These are phyloP conservation scores for Candida sphagnicola DNA, from an alignment of 805 yeast species.

Conservation along the genomic window DNA sequence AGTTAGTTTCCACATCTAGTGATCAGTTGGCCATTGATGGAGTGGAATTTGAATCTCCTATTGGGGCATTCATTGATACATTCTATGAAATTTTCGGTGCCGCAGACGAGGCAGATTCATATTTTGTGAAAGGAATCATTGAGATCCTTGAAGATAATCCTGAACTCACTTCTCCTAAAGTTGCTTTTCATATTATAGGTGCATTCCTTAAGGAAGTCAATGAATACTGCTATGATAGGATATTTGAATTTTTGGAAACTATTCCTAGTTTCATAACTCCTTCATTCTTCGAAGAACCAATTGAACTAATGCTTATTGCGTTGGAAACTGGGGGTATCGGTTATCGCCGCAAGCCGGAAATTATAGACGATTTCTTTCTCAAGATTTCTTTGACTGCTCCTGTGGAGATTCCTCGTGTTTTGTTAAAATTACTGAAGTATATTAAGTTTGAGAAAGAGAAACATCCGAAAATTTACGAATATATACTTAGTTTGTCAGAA, in stretches of 20 bases:
- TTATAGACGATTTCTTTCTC: slow-evolving; percentile 30
- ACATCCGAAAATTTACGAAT: slow-evolving; percentile 22
- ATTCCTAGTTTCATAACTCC: slow-evolving; percentile 22
- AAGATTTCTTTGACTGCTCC: slow-evolving; percentile 20
- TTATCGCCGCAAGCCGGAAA: too few relatives aligned
- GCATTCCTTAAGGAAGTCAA: slow-evolving; percentile 1
- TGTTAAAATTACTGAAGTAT: slow-evolving; percentile 7
- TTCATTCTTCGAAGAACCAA: slow-evolving; percentile 22
- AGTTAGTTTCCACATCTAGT: neutral
- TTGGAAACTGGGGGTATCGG: slow-evolving; percentile 22
- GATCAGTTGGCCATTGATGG: slow-evolving; percentile 1
- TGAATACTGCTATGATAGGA: neutral
- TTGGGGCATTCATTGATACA: slow-evolving; percentile 7
- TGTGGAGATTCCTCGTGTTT: neutral
- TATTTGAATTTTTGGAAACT: slow-evolving; percentile 9
- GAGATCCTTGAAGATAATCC: slow-evolving; percentile 8
- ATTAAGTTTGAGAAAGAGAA: slow-evolving; percentile 14
- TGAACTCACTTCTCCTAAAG: slow-evolving; percentile 3
- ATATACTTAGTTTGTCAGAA: slow-evolving; percentile 27
- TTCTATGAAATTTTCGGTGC: slow-evolving; percentile 9
- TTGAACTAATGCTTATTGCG: slow-evolving; percentile 9
- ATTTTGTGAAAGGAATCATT: slow-evolving; percentile 7
- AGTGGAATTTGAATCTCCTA: slow-evolving; percentile 8
- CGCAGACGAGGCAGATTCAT: neutral
- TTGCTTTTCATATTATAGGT: slow-evolving; percentile 8